A percentile compares a stretch with the other conserved stretches of the same genome.
phyloP scores from a whole-genome alignment of 192 early-diverging fungal species.

The Linnemannia hyalina region DNA sequence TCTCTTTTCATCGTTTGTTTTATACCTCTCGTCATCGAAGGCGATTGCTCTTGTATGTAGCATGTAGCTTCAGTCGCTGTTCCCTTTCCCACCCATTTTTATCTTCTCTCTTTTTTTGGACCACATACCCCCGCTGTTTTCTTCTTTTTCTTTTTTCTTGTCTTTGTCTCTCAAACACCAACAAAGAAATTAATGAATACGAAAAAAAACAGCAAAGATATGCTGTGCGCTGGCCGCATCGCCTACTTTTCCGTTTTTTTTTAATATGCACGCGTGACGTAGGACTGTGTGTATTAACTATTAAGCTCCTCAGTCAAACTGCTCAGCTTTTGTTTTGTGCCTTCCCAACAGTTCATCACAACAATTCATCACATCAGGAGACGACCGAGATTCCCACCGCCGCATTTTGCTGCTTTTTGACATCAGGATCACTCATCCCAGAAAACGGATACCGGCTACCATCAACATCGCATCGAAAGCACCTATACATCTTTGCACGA shows the following conservation, averaged over 20 bases:
- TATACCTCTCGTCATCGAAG: neutral
- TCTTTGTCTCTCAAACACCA: neutral
- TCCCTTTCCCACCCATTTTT: neutral
- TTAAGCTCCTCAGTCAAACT: too few relatives aligned
- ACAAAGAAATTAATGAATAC: neutral
- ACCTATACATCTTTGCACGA: neutral
- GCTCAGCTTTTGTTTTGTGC: neutral
- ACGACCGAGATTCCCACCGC: too few relatives aligned
- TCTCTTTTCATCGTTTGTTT: neutral
- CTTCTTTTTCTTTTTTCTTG: neutral
- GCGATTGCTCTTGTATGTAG: neutral
- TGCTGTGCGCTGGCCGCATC: slow-evolving; percentile 1
- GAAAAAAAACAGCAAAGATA: neutral
- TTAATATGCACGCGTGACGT: too few relatives aligned
- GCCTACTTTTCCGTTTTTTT: neutral
- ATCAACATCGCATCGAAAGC: too few relatives aligned
- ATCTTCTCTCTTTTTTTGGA: neutral
- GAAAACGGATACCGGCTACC: too few relatives aligned
- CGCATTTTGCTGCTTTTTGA: too few relatives aligned
- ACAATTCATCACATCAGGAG: neutral
- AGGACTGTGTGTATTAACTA: too few relatives aligned
- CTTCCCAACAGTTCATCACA: neutral
- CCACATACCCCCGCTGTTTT: neutral
- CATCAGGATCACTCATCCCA: too few relatives aligned
- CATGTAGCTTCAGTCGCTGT: neutral